Conservation (phyloP, 148 eudicot species). For the Arbutus unedo region DNA sequence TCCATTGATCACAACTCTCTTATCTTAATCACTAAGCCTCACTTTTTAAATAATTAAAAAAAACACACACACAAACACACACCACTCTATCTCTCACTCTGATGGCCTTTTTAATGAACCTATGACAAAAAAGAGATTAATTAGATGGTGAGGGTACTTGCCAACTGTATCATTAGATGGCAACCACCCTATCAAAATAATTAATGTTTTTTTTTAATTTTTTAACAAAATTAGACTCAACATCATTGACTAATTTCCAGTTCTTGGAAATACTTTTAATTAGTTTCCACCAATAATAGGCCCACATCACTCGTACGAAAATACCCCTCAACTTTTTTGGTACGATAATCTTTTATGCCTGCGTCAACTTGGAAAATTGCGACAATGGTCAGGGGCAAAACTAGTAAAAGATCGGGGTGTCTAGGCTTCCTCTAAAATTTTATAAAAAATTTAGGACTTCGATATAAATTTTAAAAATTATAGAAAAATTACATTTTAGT, state of each 20-base stretch:
- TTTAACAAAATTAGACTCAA: neutral
- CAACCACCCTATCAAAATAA: neutral
- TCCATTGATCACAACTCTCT: neutral
- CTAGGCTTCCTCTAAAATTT: no score
- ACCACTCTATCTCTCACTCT: no score
- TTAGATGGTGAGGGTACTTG: neutral
- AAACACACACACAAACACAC: no score
- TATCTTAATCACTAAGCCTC: neutral
- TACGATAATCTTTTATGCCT: no score
- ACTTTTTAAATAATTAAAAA: neutral
- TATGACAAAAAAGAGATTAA: neutral
- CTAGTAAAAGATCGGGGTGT: no score
- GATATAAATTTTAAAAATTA: no score
- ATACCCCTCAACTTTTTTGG: no score
- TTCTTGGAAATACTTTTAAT: neutral
- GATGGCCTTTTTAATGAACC: neutral
- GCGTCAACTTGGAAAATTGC: no score
- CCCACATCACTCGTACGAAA: neutral
- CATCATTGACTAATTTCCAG: constrained; percentile 2
- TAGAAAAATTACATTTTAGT: no score
- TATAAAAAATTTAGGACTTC: no score
- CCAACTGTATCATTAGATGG: neutral
- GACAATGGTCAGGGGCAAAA: no score
- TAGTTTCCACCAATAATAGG: neutral
- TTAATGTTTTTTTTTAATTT: neutral